Evolutionary conservation across 164 flowering plant genomes (phyloP), one percentile per base, ranked within the genome.

Genomic region (Chloranthus sessilifolius): DNA sequence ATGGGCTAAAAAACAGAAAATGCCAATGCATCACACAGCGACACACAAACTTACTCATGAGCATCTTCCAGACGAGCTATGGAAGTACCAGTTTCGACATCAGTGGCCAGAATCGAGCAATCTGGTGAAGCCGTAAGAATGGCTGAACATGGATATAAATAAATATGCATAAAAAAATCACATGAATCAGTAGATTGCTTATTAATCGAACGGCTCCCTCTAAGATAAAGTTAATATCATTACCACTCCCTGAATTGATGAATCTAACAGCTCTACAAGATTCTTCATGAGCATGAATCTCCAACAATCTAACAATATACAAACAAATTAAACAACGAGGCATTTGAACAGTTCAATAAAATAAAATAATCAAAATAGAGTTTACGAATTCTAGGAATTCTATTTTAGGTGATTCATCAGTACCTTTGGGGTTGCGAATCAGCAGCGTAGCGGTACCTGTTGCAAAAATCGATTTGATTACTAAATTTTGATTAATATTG

Each of bases 211-310:
- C n/a, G n/a, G n/a, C 15, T 9, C 2, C 15, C 1, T 11, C 8
- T 11, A 28, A 5, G 25, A 37, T 42, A 9, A 19, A 37, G 0
- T 7, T 7, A 5, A 37, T 5, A 33, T 49, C 14, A 44, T 45
- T 72, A 91, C 98, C 86, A 25, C 73, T 77, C 14, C 98, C 98
- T 30, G 60, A 81, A 26, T 82, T 66, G 51, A 83, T 61, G 56
- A 92, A 92, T 26, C 96, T 64, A 59, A 74, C 76, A 4, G 95
- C 81, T 75, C 96, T 71, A 56, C 96, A 86, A 5, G 98, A 92
- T 62, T 88, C 88, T 0, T 34, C 54, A 43, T 92, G 98, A 3
- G 89, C 94, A 10, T 43, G 64, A 64, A 86, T 61, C 40, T 76
- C 62, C 58, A 78, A 59, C 61, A 83, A 25, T 71, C 96, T 90